These are phyloP conservation scores for Pythium sukuiense DNA, from an alignment of 352 stramenopile species.

Conservation along the genomic window DNA sequence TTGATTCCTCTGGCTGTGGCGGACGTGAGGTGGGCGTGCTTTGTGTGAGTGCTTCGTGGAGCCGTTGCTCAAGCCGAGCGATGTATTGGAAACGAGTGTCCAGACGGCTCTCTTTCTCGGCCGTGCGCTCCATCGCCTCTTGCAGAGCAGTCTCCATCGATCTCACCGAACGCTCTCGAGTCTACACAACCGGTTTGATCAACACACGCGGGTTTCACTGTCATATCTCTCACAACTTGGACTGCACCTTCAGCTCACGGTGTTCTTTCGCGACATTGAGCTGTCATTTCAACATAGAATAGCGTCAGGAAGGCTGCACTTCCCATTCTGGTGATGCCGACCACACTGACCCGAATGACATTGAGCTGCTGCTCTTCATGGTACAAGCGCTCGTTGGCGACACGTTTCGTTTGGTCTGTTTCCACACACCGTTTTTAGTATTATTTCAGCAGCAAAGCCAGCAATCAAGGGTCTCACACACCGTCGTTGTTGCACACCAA, in stretches of 20 bases:
- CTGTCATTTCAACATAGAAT: constrained; percentile 17
- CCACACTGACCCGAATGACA: constrained; percentile 26
- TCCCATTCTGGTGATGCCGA: not conserved
- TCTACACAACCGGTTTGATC: constrained; percentile 17
- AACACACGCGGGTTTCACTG: not conserved
- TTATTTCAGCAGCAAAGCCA: not conserved
- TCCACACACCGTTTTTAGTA: not conserved
- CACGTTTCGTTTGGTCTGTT: constrained; percentile 2
- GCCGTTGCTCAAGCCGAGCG: constrained; percentile 38
- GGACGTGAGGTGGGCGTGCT: not conserved
- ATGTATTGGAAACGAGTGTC: constrained; percentile 44
- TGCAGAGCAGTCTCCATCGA: constrained; percentile 36
- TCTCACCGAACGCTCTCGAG: constrained; percentile 36
- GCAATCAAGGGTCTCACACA: not conserved
- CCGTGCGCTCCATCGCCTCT: constrained; percentile 32
- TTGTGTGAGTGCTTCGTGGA: constrained; percentile 40
- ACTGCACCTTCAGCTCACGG: constrained; percentile 34
- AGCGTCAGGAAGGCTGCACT: not conserved
- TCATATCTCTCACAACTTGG: not conserved
- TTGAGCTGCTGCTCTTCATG: constrained; percentile 39
- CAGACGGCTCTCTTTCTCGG: constrained; percentile 36
- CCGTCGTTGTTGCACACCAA: constrained; percentile 19
- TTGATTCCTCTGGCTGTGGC: not conserved
- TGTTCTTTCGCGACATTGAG: constrained; percentile 33
- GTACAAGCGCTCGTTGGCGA: constrained; percentile 32